phyloP scores from a whole-genome alignment of 2,329 filamentous ascomycete genomes.

The Ophiostoma pallidulum region DNA sequence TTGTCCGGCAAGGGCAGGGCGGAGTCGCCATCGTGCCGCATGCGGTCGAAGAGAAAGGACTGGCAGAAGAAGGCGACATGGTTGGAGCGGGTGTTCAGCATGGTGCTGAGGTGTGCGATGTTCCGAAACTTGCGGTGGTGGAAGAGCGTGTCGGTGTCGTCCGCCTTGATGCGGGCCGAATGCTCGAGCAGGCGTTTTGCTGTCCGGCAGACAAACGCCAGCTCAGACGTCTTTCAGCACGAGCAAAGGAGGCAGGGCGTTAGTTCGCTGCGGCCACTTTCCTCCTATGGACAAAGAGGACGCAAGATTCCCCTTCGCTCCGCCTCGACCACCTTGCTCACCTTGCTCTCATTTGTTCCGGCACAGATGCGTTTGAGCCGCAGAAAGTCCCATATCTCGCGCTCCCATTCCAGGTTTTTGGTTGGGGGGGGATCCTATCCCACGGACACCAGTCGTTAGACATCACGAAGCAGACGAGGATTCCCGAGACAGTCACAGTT shows the following conservation, averaged over 20 bases:
- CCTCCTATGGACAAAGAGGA: too few relatives aligned
- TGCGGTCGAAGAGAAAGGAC: slow-evolving; percentile 53
- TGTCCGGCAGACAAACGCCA: slow-evolving; percentile 38
- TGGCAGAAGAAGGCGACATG: slow-evolving; percentile 52
- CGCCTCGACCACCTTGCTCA: too few relatives aligned
- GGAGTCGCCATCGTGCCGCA: background rate
- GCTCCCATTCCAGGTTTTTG: slow-evolving; percentile 21
- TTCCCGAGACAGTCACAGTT: background rate
- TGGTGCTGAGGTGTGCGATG: slow-evolving; percentile 31
- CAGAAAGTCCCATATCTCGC: slow-evolving; percentile 34
- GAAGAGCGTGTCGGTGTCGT: slow-evolving; percentile 17
- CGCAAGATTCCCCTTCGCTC: too few relatives aligned
- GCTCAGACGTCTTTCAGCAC: slow-evolving; percentile 33
- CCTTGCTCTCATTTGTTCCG: slow-evolving; percentile 30
- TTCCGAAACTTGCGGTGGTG: slow-evolving; percentile 38
- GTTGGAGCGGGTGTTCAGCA: slow-evolving; percentile 40
- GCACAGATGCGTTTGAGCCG: slow-evolving; percentile 36
- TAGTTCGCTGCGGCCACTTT: too few relatives aligned
- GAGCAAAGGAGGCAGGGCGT: background rate
- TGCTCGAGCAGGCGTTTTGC: slow-evolving; percentile 37
- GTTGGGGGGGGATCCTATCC: slow-evolving; percentile 30
- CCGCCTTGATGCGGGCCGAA: slow-evolving; percentile 28
- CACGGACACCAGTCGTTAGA: background rate
- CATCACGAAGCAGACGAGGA: background rate
- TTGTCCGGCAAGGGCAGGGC: slow-evolving; percentile 14